Evolutionary conservation across 108 stramenopile species (phyloP), one percentile per base, ranked within the genome.

Genomic region (Mediolabrus comicus): DNA sequence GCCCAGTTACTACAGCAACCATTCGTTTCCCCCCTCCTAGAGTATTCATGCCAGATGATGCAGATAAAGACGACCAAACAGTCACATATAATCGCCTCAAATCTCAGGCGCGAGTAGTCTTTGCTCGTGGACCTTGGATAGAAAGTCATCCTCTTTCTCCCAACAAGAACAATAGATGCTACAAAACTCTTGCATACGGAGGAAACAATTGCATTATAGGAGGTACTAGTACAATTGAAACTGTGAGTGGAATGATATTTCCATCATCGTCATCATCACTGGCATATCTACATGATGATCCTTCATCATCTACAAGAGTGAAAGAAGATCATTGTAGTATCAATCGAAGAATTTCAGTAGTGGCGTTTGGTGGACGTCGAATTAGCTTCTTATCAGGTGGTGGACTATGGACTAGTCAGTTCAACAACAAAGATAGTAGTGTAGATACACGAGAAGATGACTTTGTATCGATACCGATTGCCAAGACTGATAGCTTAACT

Each of bases 331-430:
- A 49, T 22, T n/a, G n/a, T n/a, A 24, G 46, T 49, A 24, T 22
- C 22, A 24, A 24, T 3, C 19, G 19, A 49, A 49, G 22, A 22
- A 33, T 65, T 29, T 75, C 67, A 10, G 28, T 68, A 2, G 53
- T 75, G 3, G 66, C 61, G 4, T 68, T 59, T 46, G 68, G 68
- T 4, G 68, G 67, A 59, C 67, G 67, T 27, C 33, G 68, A 32
- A 41, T 77, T 2, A 65, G 68, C 56, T 77, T 77, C 59, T 49
- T 77, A 53, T 65, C 67, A 1, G 75, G 75, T 0, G 75, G 75
- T 34, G 62, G 75, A 19, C 62, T 77, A 13, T 77, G 75, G 75
- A 59, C 31, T 41, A 53, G 19, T 54, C 26, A 3, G 6, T 14
- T 3, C 19, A 3, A 1, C 14, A 34, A 34, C 17, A 28, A 32